Conservation (phyloP, 2,329 filamentous ascomycete genomes). For the Teratosphaeria epicoccoides region DNA sequence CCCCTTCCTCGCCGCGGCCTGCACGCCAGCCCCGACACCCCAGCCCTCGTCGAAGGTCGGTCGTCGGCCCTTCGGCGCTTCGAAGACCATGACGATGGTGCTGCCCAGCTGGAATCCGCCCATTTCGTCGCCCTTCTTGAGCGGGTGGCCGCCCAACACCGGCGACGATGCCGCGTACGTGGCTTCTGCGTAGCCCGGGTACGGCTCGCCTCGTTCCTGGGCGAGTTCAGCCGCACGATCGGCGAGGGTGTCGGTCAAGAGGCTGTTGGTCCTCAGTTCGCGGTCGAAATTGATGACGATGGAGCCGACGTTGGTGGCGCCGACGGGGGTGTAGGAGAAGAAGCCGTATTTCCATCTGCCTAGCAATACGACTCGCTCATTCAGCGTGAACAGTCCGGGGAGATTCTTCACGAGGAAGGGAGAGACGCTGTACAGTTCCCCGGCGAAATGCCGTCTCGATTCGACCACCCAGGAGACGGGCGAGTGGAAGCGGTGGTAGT, state of each 20-base stretch:
- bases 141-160: conserved; percentile 70
- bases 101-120: conserved; percentile 93
- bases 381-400: conserved; percentile 89
- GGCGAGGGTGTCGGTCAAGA: conserved; percentile 85
- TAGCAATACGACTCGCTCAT: conserved; percentile 87
- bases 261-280: conserved; percentile 83
- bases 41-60: conserved; percentile 51
- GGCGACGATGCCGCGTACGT: conserved; percentile 70
- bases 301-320: conserved; percentile 92
- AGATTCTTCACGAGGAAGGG: conserved; percentile 89
- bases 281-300: conserved; percentile 96
- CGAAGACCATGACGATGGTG: conserved; percentile 91
- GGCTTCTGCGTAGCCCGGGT: conserved; percentile 86
- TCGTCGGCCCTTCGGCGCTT: conserved; percentile 62
- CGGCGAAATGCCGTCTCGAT: conserved; percentile 89
- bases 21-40: conserved; percentile 33
- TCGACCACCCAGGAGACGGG: conserved; percentile 93
- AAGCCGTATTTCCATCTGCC: conserved; percentile 96
- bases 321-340: conserved; percentile 91
- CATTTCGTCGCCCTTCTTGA: conserved; percentile 90
- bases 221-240: conserved; percentile 77
- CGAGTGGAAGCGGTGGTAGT: conserved; percentile 97
- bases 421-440: conserved; percentile 88
- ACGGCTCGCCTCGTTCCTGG: conserved; percentile 62
- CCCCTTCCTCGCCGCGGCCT: conserved; percentile 42